Conservation (phyloP, 495 filamentous ascomycete genomes). For the Platismatia glauca region DNA sequence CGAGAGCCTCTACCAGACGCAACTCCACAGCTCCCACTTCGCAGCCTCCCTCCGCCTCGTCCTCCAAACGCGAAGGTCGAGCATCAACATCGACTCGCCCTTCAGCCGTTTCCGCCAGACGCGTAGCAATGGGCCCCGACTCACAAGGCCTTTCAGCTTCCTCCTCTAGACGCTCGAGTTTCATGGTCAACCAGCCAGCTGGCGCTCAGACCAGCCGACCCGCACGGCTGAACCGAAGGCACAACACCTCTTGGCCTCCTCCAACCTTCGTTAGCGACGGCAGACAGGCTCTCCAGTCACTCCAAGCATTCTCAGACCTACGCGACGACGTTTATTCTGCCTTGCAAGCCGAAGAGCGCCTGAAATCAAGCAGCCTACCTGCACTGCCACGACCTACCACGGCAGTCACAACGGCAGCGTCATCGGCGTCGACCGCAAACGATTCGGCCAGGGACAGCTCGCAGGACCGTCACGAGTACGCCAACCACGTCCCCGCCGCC, state of each 20-base stretch:
- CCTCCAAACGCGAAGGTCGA: neutral
- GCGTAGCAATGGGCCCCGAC: neutral
- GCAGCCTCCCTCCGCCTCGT: neutral
- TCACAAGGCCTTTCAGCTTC: neutral
- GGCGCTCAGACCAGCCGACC: neutral
- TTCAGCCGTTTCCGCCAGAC: neutral
- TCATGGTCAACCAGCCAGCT: neutral
- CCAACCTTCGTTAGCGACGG: neutral
- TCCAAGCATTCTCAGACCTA: neutral
- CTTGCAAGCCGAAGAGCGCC: neutral
- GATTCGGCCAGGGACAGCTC: neutral
- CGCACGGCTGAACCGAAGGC: neutral
- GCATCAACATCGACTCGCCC: neutral
- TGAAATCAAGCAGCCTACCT: conserved; percentile 4
- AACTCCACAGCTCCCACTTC: neutral
- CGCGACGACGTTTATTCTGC: neutral
- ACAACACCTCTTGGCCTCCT: neutral
- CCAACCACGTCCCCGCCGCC: conserved; percentile 29
- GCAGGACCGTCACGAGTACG: conserved; percentile 4
- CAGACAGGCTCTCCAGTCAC: neutral
- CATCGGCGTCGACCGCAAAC: neutral
- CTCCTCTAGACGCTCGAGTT: conserved; percentile 3
- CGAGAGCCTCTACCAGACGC: neutral
- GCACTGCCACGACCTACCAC: neutral
- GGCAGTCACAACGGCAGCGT: neutral